phyloP scores from a whole-genome alignment of 2,329 filamentous ascomycete species.

The Trichoderma harzianum region DNA sequence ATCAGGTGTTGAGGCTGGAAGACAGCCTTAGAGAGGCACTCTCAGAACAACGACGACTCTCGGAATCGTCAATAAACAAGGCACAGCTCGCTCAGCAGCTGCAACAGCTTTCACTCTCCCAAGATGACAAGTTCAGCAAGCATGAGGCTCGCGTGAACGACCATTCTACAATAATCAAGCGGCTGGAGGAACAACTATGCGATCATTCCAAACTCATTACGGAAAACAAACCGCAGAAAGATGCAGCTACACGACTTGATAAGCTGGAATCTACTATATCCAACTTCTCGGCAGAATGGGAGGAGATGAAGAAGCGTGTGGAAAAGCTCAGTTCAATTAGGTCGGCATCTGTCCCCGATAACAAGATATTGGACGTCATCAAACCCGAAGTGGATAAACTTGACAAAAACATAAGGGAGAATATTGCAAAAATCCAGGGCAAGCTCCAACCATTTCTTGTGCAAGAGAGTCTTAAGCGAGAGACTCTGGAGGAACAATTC shows the following conservation, averaged over 20 bases:
- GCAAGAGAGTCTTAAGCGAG: conserved; percentile 20
- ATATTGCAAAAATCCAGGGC: background rate
- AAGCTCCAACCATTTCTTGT: conserved; percentile 24
- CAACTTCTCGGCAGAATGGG: background rate
- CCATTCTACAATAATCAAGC: background rate
- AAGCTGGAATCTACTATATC: background rate
- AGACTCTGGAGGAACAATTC: conserved; percentile 18
- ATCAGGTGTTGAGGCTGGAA: background rate
- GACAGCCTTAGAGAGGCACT: background rate
- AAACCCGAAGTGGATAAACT: background rate
- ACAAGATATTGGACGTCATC: background rate
- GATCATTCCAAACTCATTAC: background rate
- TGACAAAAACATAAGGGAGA: background rate
- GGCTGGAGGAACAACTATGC: background rate
- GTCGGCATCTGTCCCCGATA: background rate
- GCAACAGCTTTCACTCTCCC: background rate
- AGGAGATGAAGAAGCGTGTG: background rate
- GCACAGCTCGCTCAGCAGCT: background rate
- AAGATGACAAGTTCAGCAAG: background rate
- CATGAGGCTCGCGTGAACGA: background rate
- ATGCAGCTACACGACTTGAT: background rate
- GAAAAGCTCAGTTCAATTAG: background rate
- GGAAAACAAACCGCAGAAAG: background rate
- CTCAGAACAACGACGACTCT: background rate
- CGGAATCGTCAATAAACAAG: background rate